phyloP scores from a whole-genome alignment of 305 asterid species.

The Coffea humblotiana region DNA sequence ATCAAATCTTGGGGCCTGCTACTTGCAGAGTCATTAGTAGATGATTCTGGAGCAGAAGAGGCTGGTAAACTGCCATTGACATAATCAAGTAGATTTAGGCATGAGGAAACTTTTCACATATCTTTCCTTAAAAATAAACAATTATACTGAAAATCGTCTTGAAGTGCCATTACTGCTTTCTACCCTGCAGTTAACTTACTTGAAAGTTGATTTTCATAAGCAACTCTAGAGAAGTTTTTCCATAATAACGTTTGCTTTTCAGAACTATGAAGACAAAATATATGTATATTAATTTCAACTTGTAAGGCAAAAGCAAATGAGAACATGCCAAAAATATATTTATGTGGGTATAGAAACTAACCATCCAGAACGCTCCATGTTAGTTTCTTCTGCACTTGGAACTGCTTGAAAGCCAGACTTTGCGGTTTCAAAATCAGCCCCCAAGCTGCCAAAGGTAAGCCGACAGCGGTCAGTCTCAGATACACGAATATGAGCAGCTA shows the following conservation, averaged over 20 bases:
- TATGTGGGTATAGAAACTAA: slow-evolving; percentile 24
- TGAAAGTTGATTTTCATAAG: neutral
- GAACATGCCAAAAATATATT: neutral
- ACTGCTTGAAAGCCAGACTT: slow-evolving; percentile 29
- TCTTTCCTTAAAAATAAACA: neutral
- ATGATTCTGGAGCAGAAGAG: slow-evolving; percentile 52
- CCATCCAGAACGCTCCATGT: slow-evolving; percentile 62
- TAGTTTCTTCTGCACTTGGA: slow-evolving; percentile 47
- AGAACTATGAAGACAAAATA: neutral
- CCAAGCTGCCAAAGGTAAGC: slow-evolving; percentile 90
- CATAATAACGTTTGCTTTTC: neutral
- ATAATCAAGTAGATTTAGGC: slow-evolving; percentile 21
- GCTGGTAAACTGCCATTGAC: slow-evolving; percentile 53
- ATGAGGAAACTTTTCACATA: neutral
- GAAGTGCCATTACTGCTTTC: neutral
- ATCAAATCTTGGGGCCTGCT: slow-evolving; percentile 49
- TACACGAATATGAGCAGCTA: slow-evolving; percentile 92
- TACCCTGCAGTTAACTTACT: neutral
- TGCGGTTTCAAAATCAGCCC: slow-evolving; percentile 49
- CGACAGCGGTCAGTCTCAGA: slow-evolving; percentile 81
- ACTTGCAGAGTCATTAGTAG: slow-evolving; percentile 54
- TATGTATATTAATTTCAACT: neutral
- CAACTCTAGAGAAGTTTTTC: neutral
- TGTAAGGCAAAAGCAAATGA: slow-evolving; percentile 2
- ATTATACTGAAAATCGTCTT: neutral